phyloP scores from a whole-genome alignment of 345 rosid genomes.

The Eucalyptus cloeziana region DNA sequence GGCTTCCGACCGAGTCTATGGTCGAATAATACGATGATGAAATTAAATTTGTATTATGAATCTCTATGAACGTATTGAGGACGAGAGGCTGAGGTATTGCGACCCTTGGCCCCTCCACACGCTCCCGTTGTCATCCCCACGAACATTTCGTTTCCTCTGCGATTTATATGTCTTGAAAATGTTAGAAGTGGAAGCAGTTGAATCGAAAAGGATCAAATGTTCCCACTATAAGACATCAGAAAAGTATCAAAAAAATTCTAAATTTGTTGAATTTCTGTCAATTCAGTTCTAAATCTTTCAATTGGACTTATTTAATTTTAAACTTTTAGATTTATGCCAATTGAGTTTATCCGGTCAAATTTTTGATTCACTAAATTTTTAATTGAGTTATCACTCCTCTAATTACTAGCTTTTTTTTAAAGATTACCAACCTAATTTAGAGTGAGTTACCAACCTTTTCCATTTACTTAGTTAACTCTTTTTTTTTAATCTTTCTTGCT shows the following conservation, averaged over 20 bases:
- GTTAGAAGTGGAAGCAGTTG: not conserved
- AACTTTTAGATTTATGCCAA: too few relatives aligned
- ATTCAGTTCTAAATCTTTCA: fast-evolving
- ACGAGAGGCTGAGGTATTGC: not conserved
- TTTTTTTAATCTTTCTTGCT: too few relatives aligned
- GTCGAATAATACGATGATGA: too few relatives aligned
- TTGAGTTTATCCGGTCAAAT: fast-evolving
- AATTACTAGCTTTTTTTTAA: not conserved
- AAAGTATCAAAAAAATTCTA: fast-evolving
- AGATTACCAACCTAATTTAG: not conserved
- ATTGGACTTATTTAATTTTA: fast-evolving
- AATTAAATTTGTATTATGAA: too few relatives aligned
- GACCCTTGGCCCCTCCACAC: not conserved
- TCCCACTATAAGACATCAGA: not conserved
- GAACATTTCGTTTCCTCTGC: not conserved
- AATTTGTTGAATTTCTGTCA: fast-evolving
- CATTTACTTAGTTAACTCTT: not conserved
- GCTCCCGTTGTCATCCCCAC: not conserved
- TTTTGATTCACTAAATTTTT: not conserved
- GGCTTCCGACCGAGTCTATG: too few relatives aligned
- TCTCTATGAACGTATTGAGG: too few relatives aligned
- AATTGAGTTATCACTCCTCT: not conserved
- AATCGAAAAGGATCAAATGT: not conserved
- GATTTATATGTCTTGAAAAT: not conserved
- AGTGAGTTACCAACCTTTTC: not conserved